These are phyloP conservation scores for Pleurotus pulmonarius DNA, from an alignment of 768 basidiomycete genomes.

Conservation along the genomic window DNA sequence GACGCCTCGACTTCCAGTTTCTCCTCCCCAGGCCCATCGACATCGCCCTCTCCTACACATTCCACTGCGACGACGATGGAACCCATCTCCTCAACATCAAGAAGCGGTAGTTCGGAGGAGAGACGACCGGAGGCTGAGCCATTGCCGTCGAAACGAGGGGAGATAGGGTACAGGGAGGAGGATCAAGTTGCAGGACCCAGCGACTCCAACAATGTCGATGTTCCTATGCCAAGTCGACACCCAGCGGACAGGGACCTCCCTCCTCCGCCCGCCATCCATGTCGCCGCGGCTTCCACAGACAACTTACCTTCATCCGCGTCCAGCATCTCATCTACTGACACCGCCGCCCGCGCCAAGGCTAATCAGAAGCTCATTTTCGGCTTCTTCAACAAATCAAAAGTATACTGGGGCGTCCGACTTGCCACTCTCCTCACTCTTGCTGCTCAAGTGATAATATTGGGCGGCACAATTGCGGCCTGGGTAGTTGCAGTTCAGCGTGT, in stretches of 20 bases:
- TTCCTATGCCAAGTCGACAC: conserved; percentile 39
- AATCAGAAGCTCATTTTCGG: conserved; percentile 31
- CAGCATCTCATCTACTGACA: conserved; percentile 15
- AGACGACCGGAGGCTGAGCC: conserved; percentile 53
- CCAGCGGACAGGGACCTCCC: conserved; percentile 37
- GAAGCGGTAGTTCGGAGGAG: conserved; percentile 18
- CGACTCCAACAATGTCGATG: conserved; percentile 13
- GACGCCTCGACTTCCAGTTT: conserved; percentile 9
- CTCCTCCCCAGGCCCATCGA: not conserved
- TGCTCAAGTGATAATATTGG: conserved; percentile 37
- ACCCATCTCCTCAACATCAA: not conserved
- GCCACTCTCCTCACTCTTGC: conserved; percentile 38
- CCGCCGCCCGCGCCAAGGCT: conserved; percentile 20
- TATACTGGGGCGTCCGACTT: conserved; percentile 40
- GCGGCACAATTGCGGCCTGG: conserved; percentile 55
- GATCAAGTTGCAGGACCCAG: no score
- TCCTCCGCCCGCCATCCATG: conserved; percentile 11
- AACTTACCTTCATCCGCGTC: conserved; percentile 16
- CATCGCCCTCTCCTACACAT: not conserved
- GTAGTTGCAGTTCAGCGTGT: conserved; percentile 32
- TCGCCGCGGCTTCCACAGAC: conserved; percentile 11
- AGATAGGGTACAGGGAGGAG: conserved; percentile 57
- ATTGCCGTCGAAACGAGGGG: conserved; percentile 60
- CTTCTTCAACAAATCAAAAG: conserved; percentile 34
- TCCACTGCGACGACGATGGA: not conserved